Conservation (phyloP, 176 grass and related monocot genomes). For the Phyllostachys edulis region DNA sequence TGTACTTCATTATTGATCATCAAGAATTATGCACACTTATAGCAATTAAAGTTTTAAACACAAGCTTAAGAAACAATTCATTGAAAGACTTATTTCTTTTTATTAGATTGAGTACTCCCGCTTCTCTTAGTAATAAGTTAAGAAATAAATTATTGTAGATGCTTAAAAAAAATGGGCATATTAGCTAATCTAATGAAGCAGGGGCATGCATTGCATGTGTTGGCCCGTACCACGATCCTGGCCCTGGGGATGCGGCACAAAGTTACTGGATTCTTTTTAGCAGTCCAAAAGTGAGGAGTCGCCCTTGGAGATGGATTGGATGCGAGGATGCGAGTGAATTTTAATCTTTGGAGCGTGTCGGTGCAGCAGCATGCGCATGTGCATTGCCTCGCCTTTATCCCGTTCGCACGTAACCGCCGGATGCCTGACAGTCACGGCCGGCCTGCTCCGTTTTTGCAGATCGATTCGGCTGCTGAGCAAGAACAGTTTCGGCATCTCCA, state of each 20-base stretch:
- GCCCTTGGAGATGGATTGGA: background rate
- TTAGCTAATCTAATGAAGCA: no score
- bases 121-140: no score
- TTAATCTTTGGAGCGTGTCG: background rate
- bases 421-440: background rate
- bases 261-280: background rate
- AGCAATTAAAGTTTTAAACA: no score
- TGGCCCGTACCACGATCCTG: background rate
- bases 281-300: background rate
- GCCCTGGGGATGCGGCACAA: background rate
- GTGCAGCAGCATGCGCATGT: background rate
- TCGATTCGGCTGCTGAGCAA: background rate
- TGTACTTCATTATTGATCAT: no score
- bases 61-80: no score
- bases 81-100: no score
- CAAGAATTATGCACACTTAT: no score
- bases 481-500: background rate
- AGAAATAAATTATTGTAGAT: no score
- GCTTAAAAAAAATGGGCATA: background rate
- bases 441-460: background rate
- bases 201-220: background rate
- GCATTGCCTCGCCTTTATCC: constrained; percentile 3
- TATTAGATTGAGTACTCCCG: no score
- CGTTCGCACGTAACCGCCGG: constrained; percentile 20
- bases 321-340: background rate